Base-by-base conservation (phyloP, 2,329 filamentous ascomycete species). In the Colletotrichum lindemuthianum region DNA sequence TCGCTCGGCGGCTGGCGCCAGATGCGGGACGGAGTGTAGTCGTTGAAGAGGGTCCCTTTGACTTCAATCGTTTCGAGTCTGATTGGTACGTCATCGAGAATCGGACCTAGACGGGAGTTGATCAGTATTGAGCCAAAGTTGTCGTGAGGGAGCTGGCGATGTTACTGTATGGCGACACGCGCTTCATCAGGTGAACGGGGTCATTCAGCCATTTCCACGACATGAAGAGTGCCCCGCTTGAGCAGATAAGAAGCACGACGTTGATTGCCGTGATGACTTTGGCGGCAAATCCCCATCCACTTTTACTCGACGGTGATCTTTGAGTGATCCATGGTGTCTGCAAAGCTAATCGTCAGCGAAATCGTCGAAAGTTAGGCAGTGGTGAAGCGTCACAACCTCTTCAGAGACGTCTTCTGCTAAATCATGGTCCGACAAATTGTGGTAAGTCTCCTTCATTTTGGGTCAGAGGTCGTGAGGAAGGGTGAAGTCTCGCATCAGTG, bases 11-110 rank as follows among this genome's bases (percentile, higher is more conserved):
- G 16, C 6, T 61, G 48, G 1, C 69, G 65, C 54, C 57, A 70
- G 6, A 70, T 65, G 3, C 44, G 72, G 48, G 74, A 69, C 70
- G 75, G 75, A 72, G 75, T 75, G 69, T 70, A 65, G n/a, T 65
- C 63, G 24, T 65, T 65, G 59, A 65, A 65, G 6, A 65, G 40
- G 3, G 63, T 63, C 8, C 63, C 63, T 51, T 58, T 65, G 9
- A 65, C 63, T 34, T 56, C 39, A 1, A 65, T 33, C 1, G 59
- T 63, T 32, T 65, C 63, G 3, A 65, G 32, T n/a, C 13, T 51
- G 15, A 65, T 58, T 7, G 59, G 63, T 4, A 65, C 0, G 2
- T 56, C 47, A 11, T 65, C 59, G 3, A 65, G 51, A 34, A 65
- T 53, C 2, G 63, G 63, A 9, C 63, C 63, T 65, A 1, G 2